Percentiles rank a stretch among this genome's conserved stretches.
Evolutionary conservation across 345 rosid genomes (phyloP).

Genomic region (Gynandropsis gynandra): DNA sequence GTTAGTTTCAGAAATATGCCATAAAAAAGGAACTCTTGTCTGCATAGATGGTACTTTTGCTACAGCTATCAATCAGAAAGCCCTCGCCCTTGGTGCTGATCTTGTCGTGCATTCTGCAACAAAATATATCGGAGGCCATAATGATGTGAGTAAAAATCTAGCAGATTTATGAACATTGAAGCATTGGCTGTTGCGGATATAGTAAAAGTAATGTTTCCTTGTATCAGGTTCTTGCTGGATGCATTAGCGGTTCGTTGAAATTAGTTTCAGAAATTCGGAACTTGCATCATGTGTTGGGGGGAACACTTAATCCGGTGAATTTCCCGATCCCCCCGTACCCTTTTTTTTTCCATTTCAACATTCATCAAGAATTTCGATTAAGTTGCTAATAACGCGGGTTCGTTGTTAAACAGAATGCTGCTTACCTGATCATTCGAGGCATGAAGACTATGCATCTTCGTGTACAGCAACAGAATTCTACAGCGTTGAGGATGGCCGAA

Average conservation of each 20-base stretch:
- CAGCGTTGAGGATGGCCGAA: conserved; percentile 80
- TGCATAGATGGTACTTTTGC: conserved; percentile 89
- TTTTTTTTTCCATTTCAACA: not conserved
- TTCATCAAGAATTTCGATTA: not conserved
- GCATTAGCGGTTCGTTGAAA: conserved; percentile 64
- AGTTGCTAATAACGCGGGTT: not conserved
- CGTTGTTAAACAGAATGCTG: conserved; percentile 54
- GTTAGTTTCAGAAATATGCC: conserved; percentile 74
- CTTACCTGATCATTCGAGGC: conserved; percentile 82
- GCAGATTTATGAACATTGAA: not conserved
- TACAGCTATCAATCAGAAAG: conserved; percentile 84
- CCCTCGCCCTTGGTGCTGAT: conserved; percentile 88
- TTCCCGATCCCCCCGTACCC: not conserved
- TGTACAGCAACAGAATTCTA: conserved; percentile 75
- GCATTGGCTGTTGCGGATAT: not conserved
- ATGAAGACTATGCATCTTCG: conserved; percentile 98
- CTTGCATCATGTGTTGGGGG: conserved; percentile 80
- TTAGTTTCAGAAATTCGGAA: conserved; percentile 57
- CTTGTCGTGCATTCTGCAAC: conserved; percentile 79
- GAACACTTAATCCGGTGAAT: conserved; percentile 75
- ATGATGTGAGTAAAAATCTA: conserved; percentile 51
- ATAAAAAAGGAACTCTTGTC: conserved; percentile 67
- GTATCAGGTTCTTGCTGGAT: conserved; percentile 81
- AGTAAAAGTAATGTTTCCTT: not conserved
- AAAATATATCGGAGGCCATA: conserved; percentile 86